Evolutionary conservation across 1,139 yeast genomes (phyloP).

Genomic region (Lodderomyces jiufengensis): DNA sequence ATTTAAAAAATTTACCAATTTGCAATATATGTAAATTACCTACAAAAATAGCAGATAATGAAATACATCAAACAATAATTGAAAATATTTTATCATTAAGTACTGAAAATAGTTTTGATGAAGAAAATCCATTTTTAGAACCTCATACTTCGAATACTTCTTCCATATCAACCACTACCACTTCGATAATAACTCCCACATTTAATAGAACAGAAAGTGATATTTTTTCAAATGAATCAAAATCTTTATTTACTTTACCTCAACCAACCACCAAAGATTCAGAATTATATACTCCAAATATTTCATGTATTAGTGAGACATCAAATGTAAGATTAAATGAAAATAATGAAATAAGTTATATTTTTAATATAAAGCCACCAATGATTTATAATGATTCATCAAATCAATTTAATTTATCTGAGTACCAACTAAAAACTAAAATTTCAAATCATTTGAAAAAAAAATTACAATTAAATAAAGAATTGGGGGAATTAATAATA

Average conservation of each 20-base stretch:
- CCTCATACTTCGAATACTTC: not conserved
- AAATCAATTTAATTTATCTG: conserved; percentile 13
- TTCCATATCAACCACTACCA: conserved; percentile 1
- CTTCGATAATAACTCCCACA: conserved; percentile 3
- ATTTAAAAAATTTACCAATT: conserved; percentile 15
- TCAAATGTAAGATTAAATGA: conserved; percentile 14
- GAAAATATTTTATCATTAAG: conserved; percentile 1
- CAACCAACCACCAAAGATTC: conserved; percentile 8
- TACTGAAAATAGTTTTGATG: conserved; percentile 1
- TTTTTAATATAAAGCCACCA: conserved; percentile 27
- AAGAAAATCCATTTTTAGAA: not conserved
- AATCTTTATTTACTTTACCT: conserved; percentile 3
- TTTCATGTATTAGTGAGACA: conserved; percentile 16
- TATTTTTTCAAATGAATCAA: not conserved
- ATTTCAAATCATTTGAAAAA: conserved; percentile 11
- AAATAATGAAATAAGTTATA: conserved; percentile 18
- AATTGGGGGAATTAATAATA: conserved; percentile 28
- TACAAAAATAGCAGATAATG: conserved; percentile 8
- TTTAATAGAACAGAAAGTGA: too few species aligned
- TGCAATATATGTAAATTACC: conserved; percentile 16
- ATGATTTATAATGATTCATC: conserved; percentile 12
- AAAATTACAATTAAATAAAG: conserved; percentile 14
- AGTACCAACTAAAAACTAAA: conserved; percentile 14
- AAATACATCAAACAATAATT: conserved; percentile 4
- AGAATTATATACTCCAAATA: conserved; percentile 19